Percentiles rank a stretch among this genome's conserved stretches.
Evolutionary conservation across 805 yeast species (phyloP).

Genomic region (Yamadazyma takamatsuzukensis): DNA sequence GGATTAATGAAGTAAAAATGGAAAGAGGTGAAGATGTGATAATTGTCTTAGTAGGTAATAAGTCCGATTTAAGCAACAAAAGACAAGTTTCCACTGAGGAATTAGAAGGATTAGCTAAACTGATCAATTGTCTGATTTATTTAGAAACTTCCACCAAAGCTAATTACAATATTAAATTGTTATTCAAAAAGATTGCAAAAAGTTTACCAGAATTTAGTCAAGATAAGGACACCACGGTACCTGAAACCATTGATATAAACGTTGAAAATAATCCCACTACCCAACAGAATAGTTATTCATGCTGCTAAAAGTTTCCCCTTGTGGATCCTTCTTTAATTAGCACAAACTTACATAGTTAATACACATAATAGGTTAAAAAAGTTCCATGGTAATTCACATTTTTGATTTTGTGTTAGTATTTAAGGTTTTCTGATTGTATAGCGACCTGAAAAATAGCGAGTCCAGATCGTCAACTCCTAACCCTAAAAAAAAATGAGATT

Average conservation of each 20-base stretch:
- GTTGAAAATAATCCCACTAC: slow-evolving; percentile 23
- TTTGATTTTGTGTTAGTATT: too few relatives aligned
- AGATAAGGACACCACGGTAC: slow-evolving; percentile 17
- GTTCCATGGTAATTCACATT: too few relatives aligned
- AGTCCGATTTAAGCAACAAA: slow-evolving; percentile 74
- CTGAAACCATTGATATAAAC: slow-evolving; percentile 38
- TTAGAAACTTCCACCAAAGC: slow-evolving; percentile 94
- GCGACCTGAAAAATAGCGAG: too few relatives aligned
- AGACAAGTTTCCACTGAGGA: slow-evolving; percentile 82
- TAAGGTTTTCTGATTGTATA: too few relatives aligned
- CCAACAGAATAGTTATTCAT: slow-evolving; percentile 1
- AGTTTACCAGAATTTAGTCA: slow-evolving; percentile 74
- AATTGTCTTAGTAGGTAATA: slow-evolving; percentile 88
- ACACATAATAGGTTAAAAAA: too few relatives aligned
- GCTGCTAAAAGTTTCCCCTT: too few relatives aligned
- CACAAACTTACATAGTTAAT: too few relatives aligned
- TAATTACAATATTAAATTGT: slow-evolving; percentile 86
- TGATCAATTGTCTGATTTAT: slow-evolving; percentile 69
- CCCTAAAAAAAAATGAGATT: too few relatives aligned
- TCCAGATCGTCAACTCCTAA: too few relatives aligned
- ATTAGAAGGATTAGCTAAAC: slow-evolving; percentile 71
- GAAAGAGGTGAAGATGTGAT: slow-evolving; percentile 92
- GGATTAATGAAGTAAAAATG: slow-evolving; percentile 92
- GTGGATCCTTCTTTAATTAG: too few relatives aligned
- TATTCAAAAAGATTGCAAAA: slow-evolving; percentile 88